Percentiles rank a stretch among this genome's conserved stretches.
Conservation (phyloP, 2,329 filamentous ascomycete genomes). For the Graphium sp. region DNA sequence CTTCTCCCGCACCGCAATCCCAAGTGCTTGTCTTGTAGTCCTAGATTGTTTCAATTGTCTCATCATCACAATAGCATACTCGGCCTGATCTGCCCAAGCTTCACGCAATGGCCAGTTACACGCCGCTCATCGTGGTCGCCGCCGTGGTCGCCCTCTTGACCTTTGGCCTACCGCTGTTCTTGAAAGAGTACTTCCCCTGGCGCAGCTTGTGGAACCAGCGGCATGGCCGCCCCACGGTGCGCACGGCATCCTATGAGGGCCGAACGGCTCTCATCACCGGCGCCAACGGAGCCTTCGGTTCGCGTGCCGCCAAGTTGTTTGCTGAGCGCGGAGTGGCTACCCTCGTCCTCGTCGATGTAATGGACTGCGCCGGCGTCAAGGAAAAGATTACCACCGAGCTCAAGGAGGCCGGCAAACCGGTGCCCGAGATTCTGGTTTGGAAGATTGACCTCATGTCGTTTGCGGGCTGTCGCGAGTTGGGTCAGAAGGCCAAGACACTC, state of each 20-base stretch:
- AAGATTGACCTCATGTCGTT: slow-evolving; percentile 18
- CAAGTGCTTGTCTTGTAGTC: too few relatives aligned
- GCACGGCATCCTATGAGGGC: slow-evolving; percentile 16
- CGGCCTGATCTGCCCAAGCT: background rate
- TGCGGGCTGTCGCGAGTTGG: slow-evolving; percentile 14
- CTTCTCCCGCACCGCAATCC: too few relatives aligned
- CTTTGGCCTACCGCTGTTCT: slow-evolving; percentile 13
- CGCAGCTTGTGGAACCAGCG: slow-evolving; percentile 14
- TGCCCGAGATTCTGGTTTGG: slow-evolving; percentile 17
- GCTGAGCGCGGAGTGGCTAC: slow-evolving; percentile 15
- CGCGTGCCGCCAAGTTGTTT: slow-evolving; percentile 17
- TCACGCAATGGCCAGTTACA: slow-evolving; percentile 6
- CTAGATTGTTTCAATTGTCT: too few relatives aligned
- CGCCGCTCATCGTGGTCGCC: slow-evolving; percentile 4
- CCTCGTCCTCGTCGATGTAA: slow-evolving; percentile 18
- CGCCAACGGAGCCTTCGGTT: slow-evolving; percentile 18
- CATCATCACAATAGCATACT: background rate
- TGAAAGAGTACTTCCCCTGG: slow-evolving; percentile 18
- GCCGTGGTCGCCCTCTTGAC: slow-evolving; percentile 10
- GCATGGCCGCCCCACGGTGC: slow-evolving; percentile 14
- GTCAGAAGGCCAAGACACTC: slow-evolving; percentile 11
- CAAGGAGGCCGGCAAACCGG: slow-evolving; percentile 8
- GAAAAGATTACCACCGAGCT: slow-evolving; percentile 15
- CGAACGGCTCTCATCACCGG: slow-evolving; percentile 17
- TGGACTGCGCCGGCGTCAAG: slow-evolving; percentile 14